phyloP scores from a whole-genome alignment of 441 rosid species.

The Populus tomentosa region DNA sequence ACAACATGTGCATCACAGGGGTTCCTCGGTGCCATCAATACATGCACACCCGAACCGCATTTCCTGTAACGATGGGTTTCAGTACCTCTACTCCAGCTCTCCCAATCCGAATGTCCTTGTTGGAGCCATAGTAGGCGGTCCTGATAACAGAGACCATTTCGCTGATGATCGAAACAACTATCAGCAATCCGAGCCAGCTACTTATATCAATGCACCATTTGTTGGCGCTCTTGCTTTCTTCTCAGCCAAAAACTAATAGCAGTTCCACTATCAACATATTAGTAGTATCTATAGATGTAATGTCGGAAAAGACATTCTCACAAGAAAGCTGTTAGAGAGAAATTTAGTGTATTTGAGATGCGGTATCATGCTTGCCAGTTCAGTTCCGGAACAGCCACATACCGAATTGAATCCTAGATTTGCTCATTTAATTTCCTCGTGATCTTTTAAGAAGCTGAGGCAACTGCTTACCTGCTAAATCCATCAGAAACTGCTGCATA shows the following conservation, averaged over 20 bases:
- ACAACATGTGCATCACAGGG: conserved; percentile 73
- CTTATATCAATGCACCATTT: conserved; percentile 86
- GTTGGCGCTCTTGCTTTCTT: conserved; percentile 81
- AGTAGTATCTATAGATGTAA: background rate
- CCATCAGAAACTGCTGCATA: background rate
- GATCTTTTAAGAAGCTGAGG: background rate
- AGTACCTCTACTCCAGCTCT: conserved; percentile 42
- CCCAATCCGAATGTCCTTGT: conserved; percentile 65
- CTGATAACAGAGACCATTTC: conserved; percentile 52
- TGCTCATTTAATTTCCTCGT: background rate
- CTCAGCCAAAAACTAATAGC: conserved; percentile 25
- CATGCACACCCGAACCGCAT: conserved; percentile 43
- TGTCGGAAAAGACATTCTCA: background rate
- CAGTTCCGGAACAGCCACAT: background rate
- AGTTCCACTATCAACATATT: no score
- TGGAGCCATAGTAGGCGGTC: conserved; percentile 87
- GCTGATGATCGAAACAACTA: conserved; percentile 60
- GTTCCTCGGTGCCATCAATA: conserved; percentile 69
- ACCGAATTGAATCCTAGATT: background rate
- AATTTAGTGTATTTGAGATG: no score
- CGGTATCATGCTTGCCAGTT: background rate
- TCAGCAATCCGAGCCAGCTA: conserved; percentile 78
- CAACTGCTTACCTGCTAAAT: background rate
- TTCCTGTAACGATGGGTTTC: conserved; percentile 54
- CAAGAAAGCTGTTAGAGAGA: background rate